Base-by-base conservation (phyloP, 257 asterid species). In the Striga asiatica region DNA sequence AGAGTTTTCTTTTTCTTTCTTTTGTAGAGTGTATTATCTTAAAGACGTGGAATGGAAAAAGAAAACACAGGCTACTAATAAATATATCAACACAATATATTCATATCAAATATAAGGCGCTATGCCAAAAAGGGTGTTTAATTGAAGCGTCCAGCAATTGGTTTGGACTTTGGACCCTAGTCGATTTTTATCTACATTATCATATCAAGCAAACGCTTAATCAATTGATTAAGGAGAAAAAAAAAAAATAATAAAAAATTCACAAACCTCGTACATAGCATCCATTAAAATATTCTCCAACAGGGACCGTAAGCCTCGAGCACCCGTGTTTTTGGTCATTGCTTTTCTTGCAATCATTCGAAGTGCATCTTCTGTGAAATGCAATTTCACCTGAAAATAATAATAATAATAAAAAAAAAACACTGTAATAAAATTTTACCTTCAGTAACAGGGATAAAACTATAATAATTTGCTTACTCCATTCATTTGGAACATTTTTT, bases 401-500 rank as follows among this genome's bases (percentile, higher is more conserved):
- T 50, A 3, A 17, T 39, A 29, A 17, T 32, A 16, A 32, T 1
- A 21, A 19, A 41, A 39, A 5, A 7, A 54, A 3, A n/a, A n/a
- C n/a, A n/a, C n/a, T n/a, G n/a, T n/a, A n/a, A n/a, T n/a, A n/a
- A n/a, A n/a, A n/a, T n/a, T n/a, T n/a, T n/a, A n/a, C n/a, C n/a
- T n/a, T n/a, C n/a, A n/a, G n/a, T n/a, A n/a, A n/a, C n/a, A n/a
- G n/a, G n/a, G 41, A 19, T 16, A 25, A 1, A 42, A 47, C 12
- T 25, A 55, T 3, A 18, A 22, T 13, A 22, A 35, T 18, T 46
- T 57, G 72, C 84, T 71, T 71, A 82, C 99, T 71, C 83, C 86
- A 46, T 92, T 92, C 99, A 92, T 92, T 62, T 76, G 88, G 77
- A 92, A 92, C 99, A 92, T 68, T 76, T 92, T 92, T 64, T 73